Evolutionary conservation across 2,329 filamentous ascomycete genomes (phyloP).

Genomic region (Penicillium sp.): DNA sequence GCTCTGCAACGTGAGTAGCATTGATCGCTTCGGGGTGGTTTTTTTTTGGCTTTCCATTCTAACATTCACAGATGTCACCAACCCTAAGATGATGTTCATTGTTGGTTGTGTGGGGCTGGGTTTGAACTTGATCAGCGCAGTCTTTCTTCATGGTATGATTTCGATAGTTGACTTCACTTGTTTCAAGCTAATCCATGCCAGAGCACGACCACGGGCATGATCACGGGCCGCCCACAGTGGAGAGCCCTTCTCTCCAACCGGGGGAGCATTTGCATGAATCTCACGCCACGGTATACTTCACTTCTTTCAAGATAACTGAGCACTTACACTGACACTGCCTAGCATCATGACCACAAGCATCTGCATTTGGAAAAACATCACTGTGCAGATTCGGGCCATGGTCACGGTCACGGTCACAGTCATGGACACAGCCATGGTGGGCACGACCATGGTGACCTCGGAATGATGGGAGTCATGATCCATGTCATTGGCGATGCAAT

Average conservation of each 20-base stretch:
- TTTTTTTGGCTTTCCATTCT: neutral
- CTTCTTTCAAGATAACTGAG: neutral
- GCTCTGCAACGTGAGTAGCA: constrained; percentile 28
- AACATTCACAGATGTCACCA: constrained; percentile 56
- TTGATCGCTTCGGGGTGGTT: too few species aligned
- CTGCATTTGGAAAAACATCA: constrained; percentile 12
- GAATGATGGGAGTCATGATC: constrained; percentile 68
- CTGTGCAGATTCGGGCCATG: neutral
- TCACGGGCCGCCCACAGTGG: constrained; percentile 10
- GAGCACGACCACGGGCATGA: constrained; percentile 24
- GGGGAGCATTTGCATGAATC: constrained; percentile 12
- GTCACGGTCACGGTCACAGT: constrained; percentile 11
- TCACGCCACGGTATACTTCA: constrained; percentile 14
- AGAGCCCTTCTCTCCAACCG: constrained; percentile 9
- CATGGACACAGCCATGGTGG: constrained; percentile 27
- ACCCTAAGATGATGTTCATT: constrained; percentile 67
- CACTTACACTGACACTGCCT: neutral
- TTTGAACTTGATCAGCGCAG: constrained; percentile 67
- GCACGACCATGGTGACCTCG: constrained; percentile 56
- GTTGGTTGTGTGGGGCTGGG: constrained; percentile 67
- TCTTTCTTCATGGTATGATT: constrained; percentile 62
- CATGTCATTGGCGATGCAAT: constrained; percentile 73
- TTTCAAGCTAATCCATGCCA: constrained; percentile 7
- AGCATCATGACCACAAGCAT: constrained; percentile 32
- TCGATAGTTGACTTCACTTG: neutral